Evolutionary conservation across 1,284 basidiomycete genomes (phyloP).

Genomic region (Earliella scabrosa): DNA sequence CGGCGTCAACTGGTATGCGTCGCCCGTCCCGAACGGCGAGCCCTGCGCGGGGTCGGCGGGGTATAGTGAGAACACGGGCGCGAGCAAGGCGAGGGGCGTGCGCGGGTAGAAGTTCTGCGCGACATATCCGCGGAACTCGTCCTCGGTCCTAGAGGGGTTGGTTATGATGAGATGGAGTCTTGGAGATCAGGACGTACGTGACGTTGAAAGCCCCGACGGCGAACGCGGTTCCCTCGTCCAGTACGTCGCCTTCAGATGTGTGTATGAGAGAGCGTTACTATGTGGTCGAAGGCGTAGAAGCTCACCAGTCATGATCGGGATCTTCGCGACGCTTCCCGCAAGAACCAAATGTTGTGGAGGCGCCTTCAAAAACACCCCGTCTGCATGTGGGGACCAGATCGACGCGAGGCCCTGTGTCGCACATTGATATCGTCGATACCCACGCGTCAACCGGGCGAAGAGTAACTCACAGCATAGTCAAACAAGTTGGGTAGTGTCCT

Average conservation of each 20-base stretch:
- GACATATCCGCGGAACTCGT: slow-evolving; percentile 9
- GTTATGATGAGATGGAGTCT: background rate
- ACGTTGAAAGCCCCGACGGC: slow-evolving; percentile 22
- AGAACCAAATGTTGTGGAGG: slow-evolving; percentile 28
- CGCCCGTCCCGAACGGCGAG: slow-evolving; percentile 34
- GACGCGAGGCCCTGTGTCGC: slow-evolving; percentile 22
- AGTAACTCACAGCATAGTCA: background rate
- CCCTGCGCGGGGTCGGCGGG: slow-evolving; percentile 24
- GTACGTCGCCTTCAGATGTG: slow-evolving; percentile 31
- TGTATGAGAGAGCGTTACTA: too few relatives aligned
- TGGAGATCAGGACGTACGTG: slow-evolving; percentile 7
- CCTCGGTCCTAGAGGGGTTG: slow-evolving; percentile 15
- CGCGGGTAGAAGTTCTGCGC: slow-evolving; percentile 13
- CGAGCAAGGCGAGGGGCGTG: slow-evolving; percentile 15
- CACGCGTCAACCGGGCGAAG: too few relatives aligned
- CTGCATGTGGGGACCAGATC: slow-evolving; percentile 41
- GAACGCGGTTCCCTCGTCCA: slow-evolving; percentile 39
- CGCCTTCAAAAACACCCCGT: slow-evolving; percentile 39
- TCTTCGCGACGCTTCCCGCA: slow-evolving; percentile 30
- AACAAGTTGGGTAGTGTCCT: slow-evolving; percentile 32
- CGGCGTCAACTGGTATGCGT: slow-evolving; percentile 19
- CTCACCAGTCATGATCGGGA: slow-evolving; percentile 32
- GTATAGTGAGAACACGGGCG: slow-evolving; percentile 26
- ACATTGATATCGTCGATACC: too few relatives aligned
- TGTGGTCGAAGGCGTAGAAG: too few relatives aligned